These are phyloP conservation scores for Mycena epipterygia DNA, from an alignment of 768 basidiomycete genomes.

Conservation along the genomic window DNA sequence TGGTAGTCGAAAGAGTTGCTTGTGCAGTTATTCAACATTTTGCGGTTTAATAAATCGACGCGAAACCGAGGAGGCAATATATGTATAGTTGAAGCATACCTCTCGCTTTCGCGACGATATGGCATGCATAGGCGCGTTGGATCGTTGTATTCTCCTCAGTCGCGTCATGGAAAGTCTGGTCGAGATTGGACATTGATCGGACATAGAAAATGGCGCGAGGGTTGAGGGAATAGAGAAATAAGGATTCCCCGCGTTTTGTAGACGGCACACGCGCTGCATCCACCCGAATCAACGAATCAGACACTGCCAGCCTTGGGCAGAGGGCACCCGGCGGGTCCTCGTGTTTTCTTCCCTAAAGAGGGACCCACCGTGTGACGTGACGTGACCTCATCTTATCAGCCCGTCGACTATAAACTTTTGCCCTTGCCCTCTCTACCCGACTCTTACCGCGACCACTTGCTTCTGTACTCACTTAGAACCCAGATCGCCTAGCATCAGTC, in stretches of 20 bases:
- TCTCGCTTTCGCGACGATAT: too few species aligned
- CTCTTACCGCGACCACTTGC: background rate
- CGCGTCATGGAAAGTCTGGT: too few species aligned
- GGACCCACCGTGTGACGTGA: constrained; percentile 19
- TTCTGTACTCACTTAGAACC: background rate
- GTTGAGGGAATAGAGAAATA: background rate
- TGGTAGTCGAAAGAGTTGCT: too few species aligned
- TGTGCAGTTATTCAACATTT: too few species aligned
- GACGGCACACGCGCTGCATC: constrained; percentile 16
- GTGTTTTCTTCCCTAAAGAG: constrained; percentile 11
- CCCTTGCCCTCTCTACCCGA: background rate
- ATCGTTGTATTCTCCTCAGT: too few species aligned
- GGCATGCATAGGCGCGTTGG: too few species aligned
- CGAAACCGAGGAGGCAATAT: too few species aligned
- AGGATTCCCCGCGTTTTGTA: constrained; percentile 8
- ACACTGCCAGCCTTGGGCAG: constrained; percentile 27
- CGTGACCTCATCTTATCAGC: background rate
- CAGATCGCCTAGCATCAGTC: constrained; percentile 43
- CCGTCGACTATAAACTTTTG: too few species aligned
- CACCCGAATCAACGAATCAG: constrained; percentile 1
- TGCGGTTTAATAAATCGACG: too few species aligned
- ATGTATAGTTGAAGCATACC: too few species aligned
- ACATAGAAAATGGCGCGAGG: background rate
- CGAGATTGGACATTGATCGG: too few species aligned
- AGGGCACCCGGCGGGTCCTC: constrained; percentile 49